These are phyloP conservation scores for Sphaerobolus stellatus DNA, from an alignment of 1,284 basidiomycete genomes.

Conservation along the genomic window DNA sequence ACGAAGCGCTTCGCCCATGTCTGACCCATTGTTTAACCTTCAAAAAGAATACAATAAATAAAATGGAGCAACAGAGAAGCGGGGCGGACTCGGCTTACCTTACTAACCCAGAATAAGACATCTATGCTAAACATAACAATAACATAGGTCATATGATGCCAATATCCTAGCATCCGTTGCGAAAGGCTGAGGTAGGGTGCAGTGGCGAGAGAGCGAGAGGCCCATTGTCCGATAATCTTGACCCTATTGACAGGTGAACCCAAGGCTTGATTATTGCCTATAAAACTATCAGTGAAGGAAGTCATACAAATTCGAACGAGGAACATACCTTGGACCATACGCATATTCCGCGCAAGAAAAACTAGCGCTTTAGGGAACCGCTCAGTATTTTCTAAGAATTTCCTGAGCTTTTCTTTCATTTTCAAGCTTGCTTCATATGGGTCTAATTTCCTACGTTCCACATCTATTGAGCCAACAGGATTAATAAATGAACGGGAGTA, in stretches of 20 bases:
- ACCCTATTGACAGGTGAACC: slow-evolving; percentile 85
- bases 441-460: slow-evolving; percentile 33
- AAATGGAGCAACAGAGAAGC: slow-evolving; percentile 27
- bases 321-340: slow-evolving; percentile 66
- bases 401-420: slow-evolving; percentile 58
- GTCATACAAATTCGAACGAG: background rate
- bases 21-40: slow-evolving; percentile 28
- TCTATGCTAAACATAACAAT: slow-evolving; percentile 55
- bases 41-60: slow-evolving; percentile 31
- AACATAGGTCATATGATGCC: slow-evolving; percentile 54
- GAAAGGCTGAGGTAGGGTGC: slow-evolving; percentile 38
- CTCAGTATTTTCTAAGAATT: slow-evolving; percentile 56
- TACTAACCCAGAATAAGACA: slow-evolving; percentile 54
- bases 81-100: slow-evolving; percentile 42
- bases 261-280: slow-evolving; percentile 73
- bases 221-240: slow-evolving; percentile 77
- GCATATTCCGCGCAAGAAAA: slow-evolving; percentile 81
- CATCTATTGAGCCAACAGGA: slow-evolving; percentile 16
- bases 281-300: slow-evolving; percentile 1
- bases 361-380: slow-evolving; percentile 75
- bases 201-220: slow-evolving; percentile 54
- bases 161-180: slow-evolving; percentile 48
- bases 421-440: slow-evolving; percentile 63
- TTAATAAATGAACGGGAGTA: background rate
- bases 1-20: slow-evolving; percentile 34